Conservation (phyloP, 306 rosid genomes). For the Begonia fuchsioides region DNA sequence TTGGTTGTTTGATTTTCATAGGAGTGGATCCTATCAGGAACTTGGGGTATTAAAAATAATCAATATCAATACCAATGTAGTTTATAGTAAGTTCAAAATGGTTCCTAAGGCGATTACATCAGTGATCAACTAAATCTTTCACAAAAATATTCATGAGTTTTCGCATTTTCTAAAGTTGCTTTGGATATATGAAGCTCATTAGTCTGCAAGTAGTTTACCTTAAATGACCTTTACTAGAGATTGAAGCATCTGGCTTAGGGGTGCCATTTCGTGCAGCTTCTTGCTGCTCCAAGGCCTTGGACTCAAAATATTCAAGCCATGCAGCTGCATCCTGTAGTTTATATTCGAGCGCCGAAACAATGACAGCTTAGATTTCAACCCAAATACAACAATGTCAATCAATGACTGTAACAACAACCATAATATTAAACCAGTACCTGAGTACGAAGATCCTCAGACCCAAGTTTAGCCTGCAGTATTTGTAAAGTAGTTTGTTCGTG, state of each 20-base stretch:
- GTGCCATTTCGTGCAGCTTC: constrained; percentile 98
- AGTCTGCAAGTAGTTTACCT: constrained; percentile 28
- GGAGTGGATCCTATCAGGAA: too few relatives aligned
- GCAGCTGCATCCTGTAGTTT: constrained; percentile 84
- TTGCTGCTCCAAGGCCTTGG: constrained; percentile 97
- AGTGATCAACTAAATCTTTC: too few relatives aligned
- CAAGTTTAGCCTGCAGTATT: constrained; percentile 92
- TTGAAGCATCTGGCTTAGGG: constrained; percentile 97
- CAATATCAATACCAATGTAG: too few relatives aligned
- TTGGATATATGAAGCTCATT: too few relatives aligned
- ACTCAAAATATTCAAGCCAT: constrained; percentile 98
- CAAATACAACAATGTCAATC: background rate
- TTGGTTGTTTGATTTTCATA: too few relatives aligned
- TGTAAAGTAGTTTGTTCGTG: constrained; percentile 96
- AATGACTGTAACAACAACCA: constrained; percentile 2
- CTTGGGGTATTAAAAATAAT: too few relatives aligned
- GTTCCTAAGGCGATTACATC: too few relatives aligned
- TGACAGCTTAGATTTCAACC: background rate
- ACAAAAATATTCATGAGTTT: too few relatives aligned
- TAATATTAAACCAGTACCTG: constrained; percentile 37
- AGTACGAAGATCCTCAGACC: constrained; percentile 86
- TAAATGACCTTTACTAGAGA: constrained; percentile 96
- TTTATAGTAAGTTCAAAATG: too few relatives aligned
- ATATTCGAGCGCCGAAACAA: constrained; percentile 13
- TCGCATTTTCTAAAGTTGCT: too few relatives aligned